Evolutionary conservation across 73 alveolate genomes (phyloP), one percentile per base, ranked within the genome.

Genomic region (Breviolum minutum): DNA sequence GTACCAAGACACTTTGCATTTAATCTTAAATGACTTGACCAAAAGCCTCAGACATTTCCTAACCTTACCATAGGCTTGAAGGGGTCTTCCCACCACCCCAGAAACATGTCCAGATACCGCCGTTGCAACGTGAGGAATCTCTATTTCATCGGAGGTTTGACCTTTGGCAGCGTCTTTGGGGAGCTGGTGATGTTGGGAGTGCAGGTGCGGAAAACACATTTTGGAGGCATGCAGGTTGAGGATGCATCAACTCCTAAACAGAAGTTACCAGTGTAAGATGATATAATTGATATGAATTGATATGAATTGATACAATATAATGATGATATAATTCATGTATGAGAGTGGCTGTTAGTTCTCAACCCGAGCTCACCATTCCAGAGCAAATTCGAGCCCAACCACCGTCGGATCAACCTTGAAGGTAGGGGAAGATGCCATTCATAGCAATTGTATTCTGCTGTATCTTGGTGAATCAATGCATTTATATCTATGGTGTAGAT

Each of bases 181-280:
- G 98, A 92, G 81, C 98, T 92, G 90, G 98, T 92, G 54, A 92
- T 92, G 98, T 40, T 92, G 77, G 98, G 98, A 17, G 98, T 92
- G 40, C 98, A 92, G 97, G 97, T 88, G 84, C n/a, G 24, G 86
- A 68, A 14, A 14, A 68, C 17, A 68, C 74, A 66, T 66, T 14
- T 68, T 14, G 17, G 77, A 68, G 17, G 77, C 77, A 68, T 22
- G 24, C 24, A 68, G 1, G 17, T 68, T 6, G 2, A 14, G 24
- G 77, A 68, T 68, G 77, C n/a, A 68, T 4, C n/a, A 68, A 22
- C 1, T 6, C 77, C 54, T 40, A 40, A 40, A 40, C 54, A 40
- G 5, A 40, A 40, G 54, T 40, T 3, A 40, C 54, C 54, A 40
- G 54, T 40, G 54, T 40, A 40, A 40, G 0, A 40, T 68, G 0